A percentile compares a stretch with the other conserved stretches of the same genome.
Evolutionary conservation across 352 stramenopile species (phyloP).

Genomic region (Pythium guiyangense): DNA sequence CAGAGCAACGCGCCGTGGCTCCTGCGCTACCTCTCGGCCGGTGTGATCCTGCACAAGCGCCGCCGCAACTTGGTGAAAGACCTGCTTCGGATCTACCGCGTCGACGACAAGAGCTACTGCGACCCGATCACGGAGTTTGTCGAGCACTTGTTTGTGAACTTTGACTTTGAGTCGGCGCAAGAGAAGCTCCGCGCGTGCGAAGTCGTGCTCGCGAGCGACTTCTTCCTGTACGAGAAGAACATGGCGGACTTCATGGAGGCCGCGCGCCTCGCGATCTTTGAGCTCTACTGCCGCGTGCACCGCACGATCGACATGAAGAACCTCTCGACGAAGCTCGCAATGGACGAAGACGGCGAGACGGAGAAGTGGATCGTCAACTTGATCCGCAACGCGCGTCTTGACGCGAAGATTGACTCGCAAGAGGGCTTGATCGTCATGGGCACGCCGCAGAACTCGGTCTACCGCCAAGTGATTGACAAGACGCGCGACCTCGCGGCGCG

Average conservation of each 20-base stretch:
- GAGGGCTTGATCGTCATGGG: constrained; percentile 98
- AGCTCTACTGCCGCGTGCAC: constrained; percentile 99
- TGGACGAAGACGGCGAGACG: constrained; percentile 93
- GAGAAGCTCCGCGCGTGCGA: constrained; percentile 92
- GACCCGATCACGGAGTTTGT: constrained; percentile 94
- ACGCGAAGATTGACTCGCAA: constrained; percentile 98
- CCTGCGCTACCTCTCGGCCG: constrained; percentile 95
- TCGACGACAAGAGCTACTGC: constrained; percentile 79
- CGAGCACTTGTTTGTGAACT: constrained; percentile 97
- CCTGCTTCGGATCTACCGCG: constrained; percentile 94
- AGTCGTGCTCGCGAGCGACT: constrained; percentile 94
- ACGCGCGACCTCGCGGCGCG: constrained; percentile 94
- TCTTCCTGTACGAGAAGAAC: constrained; percentile 96
- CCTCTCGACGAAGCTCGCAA: constrained; percentile 95
- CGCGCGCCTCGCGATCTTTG: constrained; percentile 97
- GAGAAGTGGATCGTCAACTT: constrained; percentile 99
- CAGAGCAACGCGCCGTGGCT: constrained; percentile 98
- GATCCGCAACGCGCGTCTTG: constrained; percentile 95
- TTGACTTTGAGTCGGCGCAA: constrained; percentile 98
- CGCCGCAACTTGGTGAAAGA: constrained; percentile 92
- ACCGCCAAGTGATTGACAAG: constrained; percentile 97
- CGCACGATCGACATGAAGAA: constrained; percentile 98
- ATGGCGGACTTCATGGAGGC: constrained; percentile 98
- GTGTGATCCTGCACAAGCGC: constrained; percentile 97
- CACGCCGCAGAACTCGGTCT: constrained; percentile 88